A percentile compares a stretch with the other conserved stretches of the same genome.
phyloP scores from a whole-genome alignment of 2,329 filamentous ascomycete species.

The Talaromyces sp. region DNA sequence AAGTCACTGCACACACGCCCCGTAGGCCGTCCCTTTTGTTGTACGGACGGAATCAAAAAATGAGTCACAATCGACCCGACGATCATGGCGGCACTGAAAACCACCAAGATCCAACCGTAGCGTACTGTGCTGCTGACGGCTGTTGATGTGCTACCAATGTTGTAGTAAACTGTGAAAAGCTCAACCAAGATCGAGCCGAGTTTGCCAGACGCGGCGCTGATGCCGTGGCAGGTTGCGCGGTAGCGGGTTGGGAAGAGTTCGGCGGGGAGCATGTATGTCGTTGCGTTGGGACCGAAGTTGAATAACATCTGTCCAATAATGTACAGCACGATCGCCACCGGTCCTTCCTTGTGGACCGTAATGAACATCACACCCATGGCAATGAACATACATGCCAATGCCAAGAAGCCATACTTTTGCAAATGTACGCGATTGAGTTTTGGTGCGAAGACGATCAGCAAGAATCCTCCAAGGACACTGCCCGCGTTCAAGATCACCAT shows the following conservation, averaged over 20 bases:
- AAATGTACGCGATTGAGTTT: constrained; percentile 43
- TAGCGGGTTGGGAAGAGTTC: constrained; percentile 59
- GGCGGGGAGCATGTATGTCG: constrained; percentile 52
- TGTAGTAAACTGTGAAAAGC: constrained; percentile 42
- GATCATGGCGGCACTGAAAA: constrained; percentile 45
- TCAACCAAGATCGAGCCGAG: constrained; percentile 50
- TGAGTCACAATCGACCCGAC: constrained; percentile 42
- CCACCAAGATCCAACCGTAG: constrained; percentile 42
- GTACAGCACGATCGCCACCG: constrained; percentile 44
- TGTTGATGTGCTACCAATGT: constrained; percentile 36
- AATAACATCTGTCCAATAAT: constrained; percentile 49
- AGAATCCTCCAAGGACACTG: constrained; percentile 43
- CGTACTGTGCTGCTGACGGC: constrained; percentile 35
- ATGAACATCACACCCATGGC: constrained; percentile 45
- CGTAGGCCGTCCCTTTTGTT: constrained; percentile 27
- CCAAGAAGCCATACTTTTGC: constrained; percentile 47
- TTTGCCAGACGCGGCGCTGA: constrained; percentile 55
- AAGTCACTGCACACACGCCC: constrained; percentile 13
- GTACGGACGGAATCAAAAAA: constrained; percentile 43
- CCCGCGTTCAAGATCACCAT: constrained; percentile 44
- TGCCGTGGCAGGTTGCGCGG: constrained; percentile 54
- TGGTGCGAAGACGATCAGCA: constrained; percentile 43
- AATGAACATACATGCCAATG: constrained; percentile 45
- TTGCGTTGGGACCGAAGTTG: constrained; percentile 49
- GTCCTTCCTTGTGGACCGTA: constrained; percentile 36